Base-by-base conservation (phyloP, 495 filamentous ascomycete genomes). In the Penicillium silybi region DNA sequence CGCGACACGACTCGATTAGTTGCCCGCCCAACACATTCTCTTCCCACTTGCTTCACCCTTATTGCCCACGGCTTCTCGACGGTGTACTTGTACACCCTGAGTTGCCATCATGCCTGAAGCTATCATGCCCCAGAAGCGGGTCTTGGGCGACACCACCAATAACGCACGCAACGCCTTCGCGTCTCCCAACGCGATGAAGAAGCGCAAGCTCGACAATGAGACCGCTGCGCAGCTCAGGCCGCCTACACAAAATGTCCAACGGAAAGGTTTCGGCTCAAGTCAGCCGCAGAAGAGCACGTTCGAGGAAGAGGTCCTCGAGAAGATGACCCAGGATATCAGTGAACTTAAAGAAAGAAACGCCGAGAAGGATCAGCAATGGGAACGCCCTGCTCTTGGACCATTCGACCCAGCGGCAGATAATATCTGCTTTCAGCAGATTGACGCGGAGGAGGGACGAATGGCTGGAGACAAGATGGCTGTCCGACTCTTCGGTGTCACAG, bases 401-500 rank as follows among this genome's bases (percentile, higher is more conserved):
- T 96, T 92, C 65, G 73, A 92, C 53, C 80, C 85, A n/a, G 57
- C 73, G 25, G 86, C 68, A 41, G 81, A 93, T 39, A 88, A 71
- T 52, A 77, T 99, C 10, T 83, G 79, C 62, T 97, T 97, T 67
- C 93, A 97, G 69, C 88, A 95, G 64, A 97, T 99, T 64, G 93
- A 99, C 57, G 86, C 83, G 4, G 92, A 97, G 59, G 92, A 97
- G 67, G 92, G 93, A 17, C 84, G 80, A 3, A 57, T 96, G 6
- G 60, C 78, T 66, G 84, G 85, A 52, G 88, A 87, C 16, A 84
- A 80, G 60, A 74, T 87, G 1, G 82, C 88, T 0, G 79, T 97
- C 52, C 90, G 89, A 69, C 79, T 99, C 13, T 99, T 97, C 67
- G 93, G 93, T 59, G 90, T 97, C n/a, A 97, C 92, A n/a, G 89